Conservation (phyloP, 257 asterid genomes). For the Jacaranda copaia region DNA sequence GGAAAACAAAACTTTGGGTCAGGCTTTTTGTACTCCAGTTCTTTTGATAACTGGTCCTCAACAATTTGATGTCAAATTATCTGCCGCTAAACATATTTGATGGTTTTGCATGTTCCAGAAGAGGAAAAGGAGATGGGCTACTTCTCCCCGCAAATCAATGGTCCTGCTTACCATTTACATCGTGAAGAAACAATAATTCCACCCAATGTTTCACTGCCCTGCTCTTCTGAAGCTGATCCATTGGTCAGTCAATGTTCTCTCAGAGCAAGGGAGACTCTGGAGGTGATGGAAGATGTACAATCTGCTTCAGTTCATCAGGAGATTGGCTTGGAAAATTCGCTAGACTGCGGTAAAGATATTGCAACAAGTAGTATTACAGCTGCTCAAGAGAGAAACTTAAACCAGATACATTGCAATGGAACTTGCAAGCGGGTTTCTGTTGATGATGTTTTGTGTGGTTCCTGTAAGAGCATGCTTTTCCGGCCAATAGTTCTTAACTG, state of each 20-base stretch:
- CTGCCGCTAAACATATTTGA: conserved; percentile 20
- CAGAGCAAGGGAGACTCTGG: conserved; percentile 17
- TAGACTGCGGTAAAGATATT: conserved; percentile 28
- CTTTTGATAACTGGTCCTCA: neutral
- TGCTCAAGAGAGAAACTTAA: conserved; percentile 26
- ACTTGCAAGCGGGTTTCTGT: conserved; percentile 43
- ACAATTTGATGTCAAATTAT: conserved; percentile 12
- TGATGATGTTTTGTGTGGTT: conserved; percentile 53
- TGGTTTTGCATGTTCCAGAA: conserved; percentile 39
- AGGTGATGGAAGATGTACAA: conserved; percentile 12
- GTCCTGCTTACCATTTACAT: conserved; percentile 22
- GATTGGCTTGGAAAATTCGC: conserved; percentile 18
- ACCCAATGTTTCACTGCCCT: neutral
- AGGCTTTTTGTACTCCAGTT: conserved; percentile 25
- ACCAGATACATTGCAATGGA: conserved; percentile 20
- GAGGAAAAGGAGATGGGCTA: conserved; percentile 42
- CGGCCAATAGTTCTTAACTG: conserved; percentile 62
- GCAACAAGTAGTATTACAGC: conserved; percentile 3
- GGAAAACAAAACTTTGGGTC: conserved; percentile 58
- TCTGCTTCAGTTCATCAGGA: conserved; percentile 18
- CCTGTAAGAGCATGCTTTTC: conserved; percentile 49
- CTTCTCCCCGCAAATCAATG: conserved; percentile 41
- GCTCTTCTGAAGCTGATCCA: conserved; percentile 19
- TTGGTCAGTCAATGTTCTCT: conserved; percentile 2
- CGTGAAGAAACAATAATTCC: conserved; percentile 19